A percentile compares a stretch with the other conserved stretches of the same genome.
phyloP scores from a whole-genome alignment of 2,329 filamentous ascomycete species.

The Beauveria sp. region DNA sequence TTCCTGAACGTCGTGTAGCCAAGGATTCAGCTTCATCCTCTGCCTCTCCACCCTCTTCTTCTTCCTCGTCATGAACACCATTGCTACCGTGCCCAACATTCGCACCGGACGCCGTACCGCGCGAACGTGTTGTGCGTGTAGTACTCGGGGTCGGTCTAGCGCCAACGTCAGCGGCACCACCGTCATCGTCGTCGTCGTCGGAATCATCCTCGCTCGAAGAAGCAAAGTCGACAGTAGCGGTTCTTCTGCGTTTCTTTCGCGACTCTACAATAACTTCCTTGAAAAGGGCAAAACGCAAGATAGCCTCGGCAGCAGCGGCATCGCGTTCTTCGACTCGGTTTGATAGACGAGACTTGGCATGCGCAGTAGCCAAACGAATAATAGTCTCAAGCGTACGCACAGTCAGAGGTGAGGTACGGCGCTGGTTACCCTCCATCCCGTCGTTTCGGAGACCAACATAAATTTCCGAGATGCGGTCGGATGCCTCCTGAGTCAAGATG shows the following conservation, averaged over 20 bases:
- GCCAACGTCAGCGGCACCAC: slow-evolving; percentile 47
- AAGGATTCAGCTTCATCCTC: slow-evolving; percentile 37
- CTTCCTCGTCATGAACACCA: slow-evolving; percentile 33
- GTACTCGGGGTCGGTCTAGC: slow-evolving; percentile 20
- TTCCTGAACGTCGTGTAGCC: slow-evolving; percentile 34
- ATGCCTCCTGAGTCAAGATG: slow-evolving; percentile 80
- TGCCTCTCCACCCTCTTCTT: slow-evolving; percentile 46
- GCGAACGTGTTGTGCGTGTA: slow-evolving; percentile 24
- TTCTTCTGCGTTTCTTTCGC: slow-evolving; percentile 74
- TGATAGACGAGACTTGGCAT: slow-evolving; percentile 86
- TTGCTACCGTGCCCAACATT: slow-evolving; percentile 21
- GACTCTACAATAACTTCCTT: slow-evolving; percentile 86
- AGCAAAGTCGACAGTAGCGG: slow-evolving; percentile 48
- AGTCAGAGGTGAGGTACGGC: slow-evolving; percentile 89
- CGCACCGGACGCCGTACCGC: slow-evolving; percentile 18
- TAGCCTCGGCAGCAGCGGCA: slow-evolving; percentile 77
- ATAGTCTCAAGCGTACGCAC: slow-evolving; percentile 95
- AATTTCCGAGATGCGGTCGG: slow-evolving; percentile 81
- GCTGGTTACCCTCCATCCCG: slow-evolving; percentile 88
- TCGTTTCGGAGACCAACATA: slow-evolving; percentile 94
- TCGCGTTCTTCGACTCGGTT: slow-evolving; percentile 85
- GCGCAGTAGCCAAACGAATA: slow-evolving; percentile 94
- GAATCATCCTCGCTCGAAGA: slow-evolving; percentile 50
- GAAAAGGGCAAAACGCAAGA: slow-evolving; percentile 90
- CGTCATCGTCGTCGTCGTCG: slow-evolving; percentile 50